Evolutionary conservation across 2,329 filamentous ascomycete species (phyloP).

Genomic region (Lomentospora prolificans): DNA sequence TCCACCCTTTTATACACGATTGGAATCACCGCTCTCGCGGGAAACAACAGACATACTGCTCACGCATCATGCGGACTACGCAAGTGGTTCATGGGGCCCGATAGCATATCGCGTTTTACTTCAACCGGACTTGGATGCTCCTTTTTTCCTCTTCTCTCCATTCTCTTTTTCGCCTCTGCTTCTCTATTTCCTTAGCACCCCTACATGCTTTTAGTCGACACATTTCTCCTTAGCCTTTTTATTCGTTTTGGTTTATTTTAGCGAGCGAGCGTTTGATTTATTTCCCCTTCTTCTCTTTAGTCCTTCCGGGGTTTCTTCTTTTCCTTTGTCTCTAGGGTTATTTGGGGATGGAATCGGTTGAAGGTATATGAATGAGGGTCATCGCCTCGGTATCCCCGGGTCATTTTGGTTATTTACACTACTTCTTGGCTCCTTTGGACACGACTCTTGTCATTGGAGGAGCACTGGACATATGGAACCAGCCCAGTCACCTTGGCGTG

Average conservation of each 20-base stretch:
- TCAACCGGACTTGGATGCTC: not conserved
- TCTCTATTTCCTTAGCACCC: not conserved
- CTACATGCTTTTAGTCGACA: not conserved
- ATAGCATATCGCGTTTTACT: conserved; percentile 5
- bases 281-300: not conserved
- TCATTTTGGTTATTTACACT: conserved; percentile 1
- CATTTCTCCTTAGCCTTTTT: not conserved
- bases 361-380: not conserved
- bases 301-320: not conserved
- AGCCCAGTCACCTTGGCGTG: conserved; percentile 7
- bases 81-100: not conserved
- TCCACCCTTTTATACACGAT: not conserved
- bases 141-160: not conserved
- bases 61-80: conserved; percentile 6
- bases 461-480: conserved; percentile 7
- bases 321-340: not conserved
- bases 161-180: not conserved
- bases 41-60: conserved; percentile 5
- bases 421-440: not conserved
- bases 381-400: not conserved
- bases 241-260: conserved; percentile 2
- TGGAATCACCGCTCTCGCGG: conserved; percentile 7
- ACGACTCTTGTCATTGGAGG: not conserved
- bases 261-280: conserved; percentile 8
- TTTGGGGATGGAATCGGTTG: not conserved